Evolutionary conservation across 139 green algal genomes (phyloP).

Genomic region (Micromonas commoda): DNA sequence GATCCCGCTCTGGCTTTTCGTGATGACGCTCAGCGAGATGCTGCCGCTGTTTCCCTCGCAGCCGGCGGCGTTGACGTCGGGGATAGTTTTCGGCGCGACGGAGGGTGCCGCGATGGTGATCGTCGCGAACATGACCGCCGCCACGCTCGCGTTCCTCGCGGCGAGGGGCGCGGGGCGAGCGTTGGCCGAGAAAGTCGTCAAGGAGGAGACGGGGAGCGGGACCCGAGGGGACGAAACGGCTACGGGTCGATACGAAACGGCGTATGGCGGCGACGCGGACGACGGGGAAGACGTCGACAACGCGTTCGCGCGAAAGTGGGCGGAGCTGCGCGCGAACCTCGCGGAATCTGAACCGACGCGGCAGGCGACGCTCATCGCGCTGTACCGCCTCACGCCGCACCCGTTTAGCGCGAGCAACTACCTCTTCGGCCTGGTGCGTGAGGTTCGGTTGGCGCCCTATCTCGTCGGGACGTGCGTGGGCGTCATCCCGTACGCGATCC

Average conservation of each 20-base stretch:
- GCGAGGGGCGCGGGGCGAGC: neutral
- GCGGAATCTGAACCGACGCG: neutral
- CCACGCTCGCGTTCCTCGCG: neutral
- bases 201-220: neutral
- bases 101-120: neutral
- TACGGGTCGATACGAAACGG: no score
- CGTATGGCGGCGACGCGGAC: neutral
- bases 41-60: conserved; percentile 21
- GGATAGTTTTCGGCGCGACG: conserved; percentile 5
- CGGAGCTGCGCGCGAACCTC: neutral
- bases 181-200: neutral
- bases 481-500: neutral
- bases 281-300: conserved; percentile 16
- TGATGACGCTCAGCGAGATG: conserved; percentile 4
- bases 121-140: neutral
- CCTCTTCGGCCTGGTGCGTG: conserved; percentile 10
- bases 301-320: neutral
- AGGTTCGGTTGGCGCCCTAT: neutral
- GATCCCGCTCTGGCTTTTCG: neutral
- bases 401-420: conserved; percentile 15
- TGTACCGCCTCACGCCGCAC: conserved; percentile 3
- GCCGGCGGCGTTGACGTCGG: neutral
- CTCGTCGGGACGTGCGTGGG: neutral
- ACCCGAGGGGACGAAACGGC: no score
- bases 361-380: conserved; percentile 2